phyloP scores from a whole-genome alignment of 2,329 filamentous ascomycete species.

The Fusarium vanettenii region DNA sequence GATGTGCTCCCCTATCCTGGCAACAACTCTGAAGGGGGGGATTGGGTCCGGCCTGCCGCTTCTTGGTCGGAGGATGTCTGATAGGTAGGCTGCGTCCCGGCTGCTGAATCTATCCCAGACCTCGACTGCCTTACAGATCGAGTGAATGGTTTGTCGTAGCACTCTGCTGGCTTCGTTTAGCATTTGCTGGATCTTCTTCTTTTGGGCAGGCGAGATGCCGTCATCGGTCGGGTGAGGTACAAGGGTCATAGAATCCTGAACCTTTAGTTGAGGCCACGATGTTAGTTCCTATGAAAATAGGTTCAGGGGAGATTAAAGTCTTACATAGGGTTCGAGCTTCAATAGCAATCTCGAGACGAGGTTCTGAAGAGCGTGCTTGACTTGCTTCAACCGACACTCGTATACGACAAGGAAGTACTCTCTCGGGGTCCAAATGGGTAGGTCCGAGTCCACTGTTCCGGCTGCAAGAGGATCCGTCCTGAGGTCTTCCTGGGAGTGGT shows the following conservation, averaged over 20 bases:
- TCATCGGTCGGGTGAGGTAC: rapidly evolving
- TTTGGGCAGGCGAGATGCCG: not conserved
- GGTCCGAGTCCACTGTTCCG: not conserved
- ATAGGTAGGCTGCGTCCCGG: not conserved
- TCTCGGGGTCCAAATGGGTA: not conserved
- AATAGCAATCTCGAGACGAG: not conserved
- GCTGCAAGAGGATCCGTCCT: not conserved
- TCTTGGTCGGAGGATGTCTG: not conserved
- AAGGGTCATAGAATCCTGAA: not conserved
- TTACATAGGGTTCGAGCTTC: not conserved
- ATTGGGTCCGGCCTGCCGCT: not conserved
- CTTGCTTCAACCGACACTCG: slow-evolving; percentile 1
- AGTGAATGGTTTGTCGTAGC: not conserved
- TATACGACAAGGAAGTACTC: slow-evolving; percentile 6
- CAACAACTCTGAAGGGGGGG: not conserved
- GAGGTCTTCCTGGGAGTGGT: not conserved
- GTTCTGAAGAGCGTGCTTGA: not conserved
- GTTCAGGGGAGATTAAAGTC: rapidly evolving
- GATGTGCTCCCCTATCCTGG: not conserved
- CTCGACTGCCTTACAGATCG: not conserved
- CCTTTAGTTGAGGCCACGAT: not conserved
- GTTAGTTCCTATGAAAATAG: not conserved
- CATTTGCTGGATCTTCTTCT: not conserved
- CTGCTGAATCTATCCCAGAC: not conserved
- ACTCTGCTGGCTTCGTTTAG: not conserved